Base-by-base conservation (phyloP, 2,329 filamentous ascomycete species). In the Coleophoma eucalyptorum region DNA sequence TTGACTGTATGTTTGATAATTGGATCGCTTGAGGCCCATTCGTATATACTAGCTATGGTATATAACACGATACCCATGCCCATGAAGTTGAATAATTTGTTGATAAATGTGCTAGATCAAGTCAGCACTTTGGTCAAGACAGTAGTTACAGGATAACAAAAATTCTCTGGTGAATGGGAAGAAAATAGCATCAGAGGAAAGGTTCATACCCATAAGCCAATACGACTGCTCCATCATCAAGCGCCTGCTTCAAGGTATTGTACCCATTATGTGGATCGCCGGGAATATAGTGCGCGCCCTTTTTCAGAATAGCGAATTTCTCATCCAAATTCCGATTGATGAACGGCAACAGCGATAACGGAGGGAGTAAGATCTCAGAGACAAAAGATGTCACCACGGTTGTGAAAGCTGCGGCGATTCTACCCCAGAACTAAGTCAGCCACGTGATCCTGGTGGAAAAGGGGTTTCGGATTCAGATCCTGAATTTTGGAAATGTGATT, bases 331-430 rank as follows among this genome's bases (percentile, higher is more conserved):
- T 90, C 56, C 80, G 80, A 59, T 86, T 79, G 50, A 90, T 69
- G 45, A 87, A 87, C 4, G 88, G 77, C 19, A 90, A 69, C 40
- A 90, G 70, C 2, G 86, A 87, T 26, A 90, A 71, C 0, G 87
- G 75, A 5, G 87, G 87, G 54, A 90, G 78, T 43, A 90, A 69
- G 33, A 90, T 79, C 59, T 89, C 84, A 54, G 78, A 81, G 48
- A 90, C 85, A 62, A 90, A 85, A 8, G 82, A 86, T 51, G 84
- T 89, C 50, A 89, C 84, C 43, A 89, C 76, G 50, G 81, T 76
- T 3, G 86, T 89, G 65, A 90, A 90, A 26, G 85, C 79, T 49
- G 83, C 78, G 12, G 86, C 87, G 48, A 90, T 76, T 57, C 84
- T 87, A 50, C 50, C 16, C 42, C 15, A 44, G 10, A 8, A 26